Evolutionary conservation across 1,139 yeast genomes (phyloP).

Genomic region (Kurtzmaniella quercitrusa): DNA sequence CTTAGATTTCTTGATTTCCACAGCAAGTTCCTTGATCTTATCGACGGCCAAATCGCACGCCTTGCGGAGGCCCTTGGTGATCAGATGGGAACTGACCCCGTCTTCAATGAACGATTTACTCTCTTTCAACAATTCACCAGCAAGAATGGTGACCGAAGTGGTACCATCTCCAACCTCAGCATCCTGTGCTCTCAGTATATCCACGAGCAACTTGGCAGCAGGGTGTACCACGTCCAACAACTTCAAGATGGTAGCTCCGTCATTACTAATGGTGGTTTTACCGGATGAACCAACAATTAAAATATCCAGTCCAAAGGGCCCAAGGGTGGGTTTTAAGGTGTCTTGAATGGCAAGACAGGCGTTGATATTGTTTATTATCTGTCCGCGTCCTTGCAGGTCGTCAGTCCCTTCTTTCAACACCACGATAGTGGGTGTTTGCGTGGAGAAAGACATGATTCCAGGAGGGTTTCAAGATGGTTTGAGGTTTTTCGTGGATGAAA

Average conservation of each 20-base stretch:
- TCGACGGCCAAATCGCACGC: conserved; percentile 77
- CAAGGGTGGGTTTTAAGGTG: conserved; percentile 88
- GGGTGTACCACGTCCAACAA: conserved; percentile 95
- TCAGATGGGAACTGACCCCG: conserved; percentile 87
- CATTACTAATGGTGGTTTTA: conserved; percentile 91
- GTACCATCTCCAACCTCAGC: conserved; percentile 99
- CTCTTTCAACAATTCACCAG: conserved; percentile 92
- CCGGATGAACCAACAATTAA: conserved; percentile 80
- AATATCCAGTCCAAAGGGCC: conserved; percentile 96
- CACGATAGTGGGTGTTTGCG: conserved; percentile 94
- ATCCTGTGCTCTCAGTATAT: conserved; percentile 93
- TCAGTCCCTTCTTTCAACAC: conserved; percentile 98
- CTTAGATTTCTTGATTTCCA: conserved; percentile 51
- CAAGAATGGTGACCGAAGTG: conserved; percentile 88
- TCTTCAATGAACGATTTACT: conserved; percentile 89
- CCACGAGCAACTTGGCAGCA: conserved; percentile 93
- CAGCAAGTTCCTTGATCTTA: conserved; percentile 70
- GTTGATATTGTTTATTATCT: conserved; percentile 88
- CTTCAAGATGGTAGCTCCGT: conserved; percentile 94
- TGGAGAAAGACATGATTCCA: conserved; percentile 72
- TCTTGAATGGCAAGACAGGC: conserved; percentile 98
- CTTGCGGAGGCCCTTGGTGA: conserved; percentile 80
- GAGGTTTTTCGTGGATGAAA: neutral
- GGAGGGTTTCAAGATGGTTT: neutral
- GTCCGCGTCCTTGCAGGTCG: conserved; percentile 94